Base-by-base conservation (phyloP, 768 basidiomycete genomes). In the Collybia nuda region DNA sequence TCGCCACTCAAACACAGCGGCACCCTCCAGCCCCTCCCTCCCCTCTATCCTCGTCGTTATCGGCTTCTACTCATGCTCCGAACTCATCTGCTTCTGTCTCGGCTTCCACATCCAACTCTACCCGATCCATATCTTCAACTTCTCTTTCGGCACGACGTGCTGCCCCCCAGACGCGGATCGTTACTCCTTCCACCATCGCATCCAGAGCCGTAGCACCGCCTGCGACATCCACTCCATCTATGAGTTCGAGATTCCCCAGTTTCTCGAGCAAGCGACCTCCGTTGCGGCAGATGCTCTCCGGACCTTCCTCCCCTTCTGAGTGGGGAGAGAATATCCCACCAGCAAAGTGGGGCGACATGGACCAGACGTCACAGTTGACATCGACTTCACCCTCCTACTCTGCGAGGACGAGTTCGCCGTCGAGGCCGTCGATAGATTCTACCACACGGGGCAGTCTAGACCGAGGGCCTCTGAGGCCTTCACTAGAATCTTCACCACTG, bases 381-480 rank as follows among this genome's bases (percentile, higher is more conserved):
- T 48, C 47, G n/a, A 40, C 37, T 23, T 39, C 39, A 3, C 26
- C 40, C 15, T 40, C 39, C 9, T 3, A 8, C n/a, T 40, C 38
- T 21, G 47, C 19, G 11, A 19, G 26, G 9, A 21, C 38, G 18
- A 26, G n/a, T 14, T 37, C 49, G 1, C 14, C 36, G 1, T 21
- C 56, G 44, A 11, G 53, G 40, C 21, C 36, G 21, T 47, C 45
- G 22, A 40, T 41, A 3, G 47, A 48, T 22, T 49, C 48, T 9
- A 42, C 48, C 2, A 23, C 48, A 1, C 50, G 48, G 8, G 52
- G 29, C 18, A 55, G 55, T 18, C 52, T 58, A 5, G 59, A 60
- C 24, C 40, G 39, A n/a, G 19, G 48, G 17, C 28, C 48, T 3
- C 17, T 41, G 24, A 19, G 48, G 7, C 39, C 41, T 5, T 49